phyloP scores from a whole-genome alignment of 306 rosid species.

The Vigna unguiculata region DNA sequence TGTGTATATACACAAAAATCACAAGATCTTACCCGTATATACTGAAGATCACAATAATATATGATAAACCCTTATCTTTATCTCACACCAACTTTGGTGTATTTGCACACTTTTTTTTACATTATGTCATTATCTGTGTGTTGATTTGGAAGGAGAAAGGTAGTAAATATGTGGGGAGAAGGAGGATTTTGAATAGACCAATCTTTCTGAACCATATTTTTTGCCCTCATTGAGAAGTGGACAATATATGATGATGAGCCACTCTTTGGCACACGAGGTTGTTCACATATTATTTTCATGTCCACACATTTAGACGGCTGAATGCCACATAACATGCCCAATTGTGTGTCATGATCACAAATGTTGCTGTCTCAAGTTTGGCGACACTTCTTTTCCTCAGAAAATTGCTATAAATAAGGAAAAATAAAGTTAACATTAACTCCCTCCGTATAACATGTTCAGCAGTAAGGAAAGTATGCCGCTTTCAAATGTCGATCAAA shows the following conservation, averaged over 20 bases:
- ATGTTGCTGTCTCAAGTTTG: constrained; percentile 57
- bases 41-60: not conserved
- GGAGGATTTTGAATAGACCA: constrained; percentile 53
- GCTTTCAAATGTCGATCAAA: too few species aligned
- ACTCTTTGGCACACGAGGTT: constrained; percentile 34
- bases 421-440: not conserved
- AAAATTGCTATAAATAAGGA: not conserved
- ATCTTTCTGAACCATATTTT: constrained; percentile 33
- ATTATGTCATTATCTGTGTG: constrained; percentile 34
- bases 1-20: constrained; percentile 30
- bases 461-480: not conserved
- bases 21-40: constrained; percentile 46
- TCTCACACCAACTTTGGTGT: constrained; percentile 22
- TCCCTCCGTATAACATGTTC: not conserved
- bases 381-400: constrained; percentile 48
- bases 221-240: constrained; percentile 45
- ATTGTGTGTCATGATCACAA: constrained; percentile 52
- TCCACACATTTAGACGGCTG: constrained; percentile 42
- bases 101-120: not conserved
- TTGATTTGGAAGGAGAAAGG: constrained; percentile 32
- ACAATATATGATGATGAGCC: constrained; percentile 29
- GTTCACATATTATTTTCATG: constrained; percentile 42
- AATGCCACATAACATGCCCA: constrained; percentile 56
- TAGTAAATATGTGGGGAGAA: constrained; percentile 26
- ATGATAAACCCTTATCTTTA: constrained; percentile 29